Base-by-base conservation (phyloP, 306 rosid species). In the Cicer chorassanicum region DNA sequence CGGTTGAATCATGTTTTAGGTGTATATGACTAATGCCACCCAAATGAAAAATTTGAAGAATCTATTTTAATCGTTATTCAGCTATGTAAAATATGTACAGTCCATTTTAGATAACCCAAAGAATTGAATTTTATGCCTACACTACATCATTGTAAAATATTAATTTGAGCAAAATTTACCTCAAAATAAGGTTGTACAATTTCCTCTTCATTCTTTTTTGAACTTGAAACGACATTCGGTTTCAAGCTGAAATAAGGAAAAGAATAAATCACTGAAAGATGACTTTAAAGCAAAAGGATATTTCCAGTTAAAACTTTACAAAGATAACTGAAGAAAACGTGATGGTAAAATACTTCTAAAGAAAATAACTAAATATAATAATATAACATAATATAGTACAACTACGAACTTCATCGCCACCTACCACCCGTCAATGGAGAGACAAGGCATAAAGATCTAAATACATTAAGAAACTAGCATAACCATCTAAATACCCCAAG, bases 181-280 rank as follows among this genome's bases (percentile, higher is more conserved):
- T 93, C 93, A 2, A 39, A 45, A 51, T 74, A 78, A n/a, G 60
- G 86, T 40, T 82, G 90, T 18, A 55, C 65, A 82, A 43, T 61
- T 64, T 68, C 92, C 81, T 89, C 96, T 70, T 73, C 88, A 81
- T 70, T 94, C 88, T 64, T 87, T 83, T 82, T 91, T 21, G 80
- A 82, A 81, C 69, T 57, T 51, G 63, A 46, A 1, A 43, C 6
- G 14, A 78, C 65, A 34, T 90, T 77, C 61, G 88, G 83, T 78
- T 84, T 88, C 86, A 94, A 84, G 79, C 98, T 93, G 77, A 81
- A 74, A 86, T 63, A 70, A 54, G 72, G 65, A 68, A 68, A 74
- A 51, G 53, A 54, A 18, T 40, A 69, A 72, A 19, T 61, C 81
- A 51, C 68, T 70, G 62, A 49, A 63, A 45, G 46, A 24, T 44